These are phyloP conservation scores for Adansonia grandidieri DNA, from an alignment of 441 rosid species.

Conservation along the genomic window DNA sequence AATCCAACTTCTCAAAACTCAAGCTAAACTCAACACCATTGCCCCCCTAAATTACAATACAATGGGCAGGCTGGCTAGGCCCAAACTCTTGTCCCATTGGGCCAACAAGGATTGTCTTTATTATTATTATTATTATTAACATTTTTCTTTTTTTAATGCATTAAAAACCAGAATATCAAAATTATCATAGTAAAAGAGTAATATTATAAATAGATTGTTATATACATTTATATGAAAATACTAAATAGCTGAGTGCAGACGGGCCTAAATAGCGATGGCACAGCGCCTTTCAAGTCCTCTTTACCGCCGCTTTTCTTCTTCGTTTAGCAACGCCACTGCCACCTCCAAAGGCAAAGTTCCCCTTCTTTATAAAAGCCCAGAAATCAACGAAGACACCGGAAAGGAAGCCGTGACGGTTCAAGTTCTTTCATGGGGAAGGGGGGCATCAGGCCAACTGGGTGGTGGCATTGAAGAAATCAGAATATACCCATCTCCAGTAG, in stretches of 20 bases:
- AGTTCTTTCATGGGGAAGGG: conserved; percentile 89
- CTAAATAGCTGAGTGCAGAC: background rate
- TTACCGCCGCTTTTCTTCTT: conserved; percentile 18
- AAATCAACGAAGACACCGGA: conserved; percentile 33
- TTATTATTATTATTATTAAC: too few relatives aligned
- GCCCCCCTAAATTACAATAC: too few relatives aligned
- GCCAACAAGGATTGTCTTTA: too few relatives aligned
- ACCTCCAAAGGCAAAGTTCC: conserved; percentile 50
- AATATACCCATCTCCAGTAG: conserved; percentile 72
- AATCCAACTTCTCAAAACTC: too few relatives aligned
- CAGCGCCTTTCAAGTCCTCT: conserved; percentile 19
- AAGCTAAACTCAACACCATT: too few relatives aligned
- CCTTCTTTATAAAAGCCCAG: conserved; percentile 48
- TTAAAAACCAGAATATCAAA: too few relatives aligned
- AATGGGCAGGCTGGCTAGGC: too few relatives aligned
- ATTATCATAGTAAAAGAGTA: too few relatives aligned
- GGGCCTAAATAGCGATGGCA: conserved; percentile 17
- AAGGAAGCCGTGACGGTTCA: conserved; percentile 50
- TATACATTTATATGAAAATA: background rate
- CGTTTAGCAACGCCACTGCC: conserved; percentile 12
- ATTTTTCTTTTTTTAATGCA: too few relatives aligned
- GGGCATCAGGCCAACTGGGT: conserved; percentile 92
- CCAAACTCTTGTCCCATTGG: too few relatives aligned
- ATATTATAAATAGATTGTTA: background rate
- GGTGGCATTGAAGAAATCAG: conserved; percentile 79